phyloP scores from a whole-genome alignment of 116 monocot species.

The Iris pallida region DNA sequence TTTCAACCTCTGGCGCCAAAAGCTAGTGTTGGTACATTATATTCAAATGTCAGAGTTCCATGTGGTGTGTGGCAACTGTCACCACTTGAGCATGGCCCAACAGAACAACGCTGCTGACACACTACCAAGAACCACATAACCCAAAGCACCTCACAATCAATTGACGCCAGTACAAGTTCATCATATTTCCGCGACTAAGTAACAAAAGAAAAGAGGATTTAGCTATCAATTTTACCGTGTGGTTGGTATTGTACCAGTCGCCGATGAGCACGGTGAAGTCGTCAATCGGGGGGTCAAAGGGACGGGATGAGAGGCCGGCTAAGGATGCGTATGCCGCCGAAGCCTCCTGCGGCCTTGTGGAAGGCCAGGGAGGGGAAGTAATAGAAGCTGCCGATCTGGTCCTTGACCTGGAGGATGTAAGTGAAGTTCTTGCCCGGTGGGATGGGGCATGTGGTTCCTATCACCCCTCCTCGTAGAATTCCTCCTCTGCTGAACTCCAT shows the following conservation, averaged over 20 bases:
- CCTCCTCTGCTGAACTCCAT: slow-evolving; percentile 77
- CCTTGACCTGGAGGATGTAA: slow-evolving; percentile 74
- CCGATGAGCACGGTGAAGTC: slow-evolving; percentile 82
- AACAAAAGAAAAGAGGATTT: not conserved
- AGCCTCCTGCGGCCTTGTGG: slow-evolving; percentile 88
- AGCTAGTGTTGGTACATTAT: no score
- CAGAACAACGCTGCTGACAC: no score
- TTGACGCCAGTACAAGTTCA: no score
- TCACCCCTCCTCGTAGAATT: slow-evolving; percentile 86
- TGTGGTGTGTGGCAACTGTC: no score
- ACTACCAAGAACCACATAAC: no score
- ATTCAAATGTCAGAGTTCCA: no score
- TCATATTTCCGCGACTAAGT: no score
- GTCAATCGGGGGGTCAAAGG: slow-evolving; percentile 64
- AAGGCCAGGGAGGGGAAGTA: slow-evolving; percentile 74
- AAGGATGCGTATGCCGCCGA: slow-evolving; percentile 68
- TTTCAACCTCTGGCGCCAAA: no score
- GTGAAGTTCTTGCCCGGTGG: slow-evolving; percentile 87
- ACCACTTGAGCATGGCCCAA: no score
- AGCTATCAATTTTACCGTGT: slow-evolving; percentile 29
- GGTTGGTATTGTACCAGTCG: slow-evolving; percentile 70
- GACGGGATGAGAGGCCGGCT: slow-evolving; percentile 76
- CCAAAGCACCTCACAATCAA: not conserved
- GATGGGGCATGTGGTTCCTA: slow-evolving; percentile 84
- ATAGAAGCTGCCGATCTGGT: slow-evolving; percentile 80